These are phyloP conservation scores for Xylaria telfairii DNA, from an alignment of 495 filamentous ascomycete genomes.

Conservation along the genomic window DNA sequence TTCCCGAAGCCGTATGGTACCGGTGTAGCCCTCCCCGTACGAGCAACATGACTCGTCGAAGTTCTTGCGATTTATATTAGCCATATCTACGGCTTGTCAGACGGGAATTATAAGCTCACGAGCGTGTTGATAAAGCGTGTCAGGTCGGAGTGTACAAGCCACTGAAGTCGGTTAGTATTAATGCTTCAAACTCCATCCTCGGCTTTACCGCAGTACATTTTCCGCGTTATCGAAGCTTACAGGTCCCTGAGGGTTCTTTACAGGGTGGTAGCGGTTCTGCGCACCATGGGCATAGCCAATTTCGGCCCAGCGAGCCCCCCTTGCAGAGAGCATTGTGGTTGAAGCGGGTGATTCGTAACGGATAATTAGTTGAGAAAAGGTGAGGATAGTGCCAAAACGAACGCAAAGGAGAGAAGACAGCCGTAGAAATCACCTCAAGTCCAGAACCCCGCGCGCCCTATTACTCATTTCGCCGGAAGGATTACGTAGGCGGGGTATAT, in stretches of 20 bases:
- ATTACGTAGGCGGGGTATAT: not conserved
- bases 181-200: not conserved
- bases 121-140: slow-evolving; percentile 31
- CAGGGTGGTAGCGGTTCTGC: slow-evolving; percentile 28
- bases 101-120: slow-evolving; percentile 4
- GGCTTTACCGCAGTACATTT: slow-evolving; percentile 21
- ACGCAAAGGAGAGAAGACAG: not conserved
- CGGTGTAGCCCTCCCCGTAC: slow-evolving; percentile 36
- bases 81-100: not conserved
- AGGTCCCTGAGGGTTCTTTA: slow-evolving; percentile 31
- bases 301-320: slow-evolving; percentile 25
- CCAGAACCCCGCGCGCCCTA: not conserved
- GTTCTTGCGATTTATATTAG: slow-evolving; percentile 21
- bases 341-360: not conserved
- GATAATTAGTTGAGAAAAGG: not conserved
- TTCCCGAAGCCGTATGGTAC: slow-evolving; percentile 39
- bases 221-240: slow-evolving; percentile 36
- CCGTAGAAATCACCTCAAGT: not conserved
- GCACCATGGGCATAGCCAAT: slow-evolving; percentile 29
- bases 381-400: not conserved
- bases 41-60: slow-evolving; percentile 27
- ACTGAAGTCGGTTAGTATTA: slow-evolving; percentile 18
- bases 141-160: slow-evolving; percentile 30
- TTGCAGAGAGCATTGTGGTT: not conserved
- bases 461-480: not conserved